phyloP scores from a whole-genome alignment of 805 yeast species.

The Sungouiozyma intestinalis region DNA sequence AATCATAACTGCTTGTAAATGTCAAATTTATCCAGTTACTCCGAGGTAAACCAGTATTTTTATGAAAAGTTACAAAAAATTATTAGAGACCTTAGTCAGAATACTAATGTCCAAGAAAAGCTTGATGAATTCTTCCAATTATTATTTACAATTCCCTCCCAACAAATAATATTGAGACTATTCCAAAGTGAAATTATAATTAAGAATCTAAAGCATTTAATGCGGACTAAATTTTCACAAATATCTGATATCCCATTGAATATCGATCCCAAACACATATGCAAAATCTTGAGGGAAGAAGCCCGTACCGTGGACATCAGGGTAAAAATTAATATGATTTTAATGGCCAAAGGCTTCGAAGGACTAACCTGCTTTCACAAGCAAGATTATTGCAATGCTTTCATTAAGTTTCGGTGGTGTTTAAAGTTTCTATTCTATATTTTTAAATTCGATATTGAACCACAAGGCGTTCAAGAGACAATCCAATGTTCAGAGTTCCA shows the following conservation, averaged over 20 bases:
- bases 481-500: slow-evolving; percentile 7
- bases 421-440: slow-evolving; percentile 13
- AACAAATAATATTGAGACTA: background rate
- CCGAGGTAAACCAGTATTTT: background rate
- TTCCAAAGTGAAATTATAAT: background rate
- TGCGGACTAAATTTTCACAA: background rate
- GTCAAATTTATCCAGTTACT: background rate
- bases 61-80: too few relatives aligned
- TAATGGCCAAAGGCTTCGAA: slow-evolving; percentile 5
- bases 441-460: background rate
- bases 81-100: background rate
- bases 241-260: slow-evolving; percentile 2
- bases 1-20: too few relatives aligned
- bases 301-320: background rate
- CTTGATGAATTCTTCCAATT: background rate
- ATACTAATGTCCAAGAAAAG: background rate
- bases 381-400: slow-evolving; percentile 8
- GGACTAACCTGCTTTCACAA: slow-evolving; percentile 8
- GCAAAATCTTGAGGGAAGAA: slow-evolving; percentile 8
- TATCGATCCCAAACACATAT: slow-evolving; percentile 13
- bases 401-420: slow-evolving; percentile 14
- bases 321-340: slow-evolving; percentile 4
- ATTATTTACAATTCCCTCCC: background rate
- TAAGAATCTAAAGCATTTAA: background rate
- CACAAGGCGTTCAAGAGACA: background rate